A percentile compares a stretch with the other conserved stretches of the same genome.
phyloP scores from a whole-genome alignment of 768 basidiomycete species.

The Boletus tylopilopsis region DNA sequence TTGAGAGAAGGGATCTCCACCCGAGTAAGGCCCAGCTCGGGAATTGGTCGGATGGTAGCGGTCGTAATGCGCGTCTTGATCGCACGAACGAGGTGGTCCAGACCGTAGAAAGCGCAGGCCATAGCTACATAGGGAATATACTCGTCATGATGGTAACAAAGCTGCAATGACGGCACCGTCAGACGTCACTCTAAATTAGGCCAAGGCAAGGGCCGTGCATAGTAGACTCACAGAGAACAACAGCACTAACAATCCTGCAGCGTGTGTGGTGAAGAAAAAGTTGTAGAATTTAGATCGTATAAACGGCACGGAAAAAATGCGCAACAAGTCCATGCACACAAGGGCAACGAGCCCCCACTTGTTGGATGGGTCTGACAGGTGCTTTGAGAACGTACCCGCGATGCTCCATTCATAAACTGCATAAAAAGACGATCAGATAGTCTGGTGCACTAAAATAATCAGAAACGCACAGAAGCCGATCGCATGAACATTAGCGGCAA shows the following conservation, averaged over 20 bases:
- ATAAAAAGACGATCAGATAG: background rate
- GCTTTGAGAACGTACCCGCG: conserved; percentile 36
- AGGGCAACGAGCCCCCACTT: conserved; percentile 55
- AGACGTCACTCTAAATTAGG: background rate
- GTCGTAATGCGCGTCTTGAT: conserved; percentile 61
- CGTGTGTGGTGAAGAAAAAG: conserved; percentile 63
- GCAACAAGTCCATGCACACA: conserved; percentile 48
- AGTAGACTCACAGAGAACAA: conserved; percentile 50
- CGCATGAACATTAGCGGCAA: conserved; percentile 57
- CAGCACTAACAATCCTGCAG: conserved; percentile 49
- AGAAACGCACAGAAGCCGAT: conserved; percentile 50
- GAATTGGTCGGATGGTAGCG: conserved; percentile 59
- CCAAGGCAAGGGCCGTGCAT: too few relatives aligned
- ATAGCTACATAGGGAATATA: conserved; percentile 54
- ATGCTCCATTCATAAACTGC: conserved; percentile 59
- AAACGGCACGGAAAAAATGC: conserved; percentile 56
- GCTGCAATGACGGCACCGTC: conserved; percentile 15
- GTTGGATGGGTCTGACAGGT: conserved; percentile 33
- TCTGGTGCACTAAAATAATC: background rate
- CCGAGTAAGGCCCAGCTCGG: conserved; percentile 61
- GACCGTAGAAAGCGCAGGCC: conserved; percentile 45
- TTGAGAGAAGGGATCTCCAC: conserved; percentile 61
- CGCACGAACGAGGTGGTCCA: conserved; percentile 60
- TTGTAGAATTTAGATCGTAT: conserved; percentile 59
- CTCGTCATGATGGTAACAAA: conserved; percentile 49